phyloP scores from a whole-genome alignment of 208 protist genomes.

The Trypanosomatidae sp. region DNA sequence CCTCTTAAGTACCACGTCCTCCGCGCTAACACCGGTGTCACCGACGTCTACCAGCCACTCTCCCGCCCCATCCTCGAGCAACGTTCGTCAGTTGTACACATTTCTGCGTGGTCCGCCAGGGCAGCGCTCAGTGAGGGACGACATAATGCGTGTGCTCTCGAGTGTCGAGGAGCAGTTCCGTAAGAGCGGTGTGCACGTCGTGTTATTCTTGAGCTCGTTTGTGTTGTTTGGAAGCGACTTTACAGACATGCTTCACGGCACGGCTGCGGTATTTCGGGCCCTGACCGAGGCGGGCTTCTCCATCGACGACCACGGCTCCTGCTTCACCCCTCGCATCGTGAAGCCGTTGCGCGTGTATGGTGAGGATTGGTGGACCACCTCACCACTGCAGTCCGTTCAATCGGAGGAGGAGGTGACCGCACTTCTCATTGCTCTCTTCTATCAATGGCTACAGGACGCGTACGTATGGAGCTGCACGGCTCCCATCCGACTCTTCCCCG shows the following conservation, averaged over 20 bases:
- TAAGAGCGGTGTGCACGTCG: conserved; percentile 25
- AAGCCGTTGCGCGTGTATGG: conserved; percentile 13
- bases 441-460: conserved; percentile 62
- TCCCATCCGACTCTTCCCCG: conserved; percentile 39
- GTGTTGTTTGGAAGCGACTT: conserved; percentile 48
- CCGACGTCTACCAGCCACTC: not conserved
- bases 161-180: conserved; percentile 41
- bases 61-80: not conserved
- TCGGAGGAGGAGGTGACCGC: conserved; percentile 34
- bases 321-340: conserved; percentile 44
- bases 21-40: not conserved
- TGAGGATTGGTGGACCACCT: conserved; percentile 41
- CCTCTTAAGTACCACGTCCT: not conserved
- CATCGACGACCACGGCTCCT: conserved; percentile 43
- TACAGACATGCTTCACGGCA: conserved; percentile 50
- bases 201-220: conserved; percentile 53
- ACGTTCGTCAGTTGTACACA: conserved; percentile 28
- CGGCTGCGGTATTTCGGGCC: conserved; percentile 55
- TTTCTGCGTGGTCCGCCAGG: conserved; percentile 57
- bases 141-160: conserved; percentile 40
- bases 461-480: conserved; percentile 56
- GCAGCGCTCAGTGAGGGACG: conserved; percentile 41
- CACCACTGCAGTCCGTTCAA: conserved; percentile 34
- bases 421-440: conserved; percentile 57
- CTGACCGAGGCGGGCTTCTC: conserved; percentile 47